Conservation (phyloP, 1,139 yeast genomes). For the Hyphopichia khmerensis region DNA sequence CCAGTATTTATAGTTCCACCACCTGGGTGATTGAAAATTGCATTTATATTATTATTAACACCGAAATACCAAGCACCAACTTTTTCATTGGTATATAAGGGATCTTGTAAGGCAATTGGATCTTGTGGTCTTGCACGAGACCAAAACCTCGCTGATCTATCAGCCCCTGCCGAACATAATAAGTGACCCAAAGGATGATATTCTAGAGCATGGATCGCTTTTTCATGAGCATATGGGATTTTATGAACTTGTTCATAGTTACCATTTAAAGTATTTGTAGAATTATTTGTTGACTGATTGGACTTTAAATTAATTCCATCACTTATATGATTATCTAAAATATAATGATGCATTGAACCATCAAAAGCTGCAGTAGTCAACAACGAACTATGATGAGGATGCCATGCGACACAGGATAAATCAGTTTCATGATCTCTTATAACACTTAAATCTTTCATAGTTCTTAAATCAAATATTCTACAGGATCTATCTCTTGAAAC, state of each 20-base stretch:
- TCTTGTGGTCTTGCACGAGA: slow-evolving; percentile 90
- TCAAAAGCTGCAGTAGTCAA: slow-evolving; percentile 87
- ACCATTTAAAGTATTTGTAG: background rate
- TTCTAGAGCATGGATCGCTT: slow-evolving; percentile 84
- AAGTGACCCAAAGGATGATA: slow-evolving; percentile 95
- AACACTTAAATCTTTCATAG: slow-evolving; percentile 73
- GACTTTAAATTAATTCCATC: slow-evolving; percentile 20
- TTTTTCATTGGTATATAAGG: slow-evolving; percentile 67
- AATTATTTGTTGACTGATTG: background rate
- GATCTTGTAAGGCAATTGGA: slow-evolving; percentile 78
- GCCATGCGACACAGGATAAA: slow-evolving; percentile 86
- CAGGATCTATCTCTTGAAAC: slow-evolving; percentile 88
- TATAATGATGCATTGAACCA: slow-evolving; percentile 80
- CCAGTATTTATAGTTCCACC: background rate
- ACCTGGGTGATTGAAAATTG: slow-evolving; percentile 29
- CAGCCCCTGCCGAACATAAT: slow-evolving; percentile 90
- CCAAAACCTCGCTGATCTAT: slow-evolving; percentile 94
- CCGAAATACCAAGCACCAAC: slow-evolving; percentile 73
- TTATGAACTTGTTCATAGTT: slow-evolving; percentile 52
- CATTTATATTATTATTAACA: slow-evolving; percentile 64
- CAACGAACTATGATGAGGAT: slow-evolving; percentile 80
- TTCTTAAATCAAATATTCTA: slow-evolving; percentile 81
- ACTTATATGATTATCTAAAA: slow-evolving; percentile 55
- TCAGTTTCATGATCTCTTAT: slow-evolving; percentile 83
- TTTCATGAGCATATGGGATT: slow-evolving; percentile 92